Evolutionary conservation across 371 early-diverging fungal species (phyloP).

Genomic region (Syncephalis fuscata): DNA sequence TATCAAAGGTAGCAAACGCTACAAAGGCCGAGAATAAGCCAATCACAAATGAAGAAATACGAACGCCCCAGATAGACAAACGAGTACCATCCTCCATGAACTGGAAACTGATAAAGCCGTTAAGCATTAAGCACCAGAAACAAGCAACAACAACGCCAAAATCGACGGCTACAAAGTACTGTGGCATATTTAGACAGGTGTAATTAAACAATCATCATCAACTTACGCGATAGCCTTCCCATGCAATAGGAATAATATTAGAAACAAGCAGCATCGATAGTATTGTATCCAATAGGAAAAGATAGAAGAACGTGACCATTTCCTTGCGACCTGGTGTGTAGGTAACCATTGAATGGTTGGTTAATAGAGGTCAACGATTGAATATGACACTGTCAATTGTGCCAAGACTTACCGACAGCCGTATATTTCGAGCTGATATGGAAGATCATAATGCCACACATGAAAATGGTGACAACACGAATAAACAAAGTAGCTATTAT

Average conservation of each 20-base stretch:
- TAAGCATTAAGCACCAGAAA: conserved; percentile 67
- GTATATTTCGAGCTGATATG: conserved; percentile 85
- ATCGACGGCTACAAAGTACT: conserved; percentile 61
- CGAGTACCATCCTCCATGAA: conserved; percentile 85
- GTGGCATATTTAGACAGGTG: not conserved
- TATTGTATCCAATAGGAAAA: conserved; percentile 48
- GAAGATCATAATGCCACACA: conserved; percentile 83
- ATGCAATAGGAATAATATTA: conserved; percentile 63
- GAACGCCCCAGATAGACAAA: conserved; percentile 26
- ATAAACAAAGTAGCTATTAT: conserved; percentile 47
- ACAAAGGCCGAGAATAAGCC: conserved; percentile 45
- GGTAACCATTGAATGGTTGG: conserved; percentile 10
- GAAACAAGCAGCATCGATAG: conserved; percentile 64
- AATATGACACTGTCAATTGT: not conserved
- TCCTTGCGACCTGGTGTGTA: conserved; percentile 60
- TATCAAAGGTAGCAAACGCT: conserved; percentile 56
- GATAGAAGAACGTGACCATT: conserved; percentile 80
- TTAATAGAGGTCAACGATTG: too few relatives aligned
- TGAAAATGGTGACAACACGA: conserved; percentile 64
- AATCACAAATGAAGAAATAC: conserved; percentile 8
- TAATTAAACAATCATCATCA: conserved; percentile 5
- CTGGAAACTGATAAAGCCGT: conserved; percentile 84
- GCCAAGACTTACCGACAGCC: conserved; percentile 55
- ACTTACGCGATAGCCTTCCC: conserved; percentile 47
- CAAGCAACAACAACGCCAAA: conserved; percentile 50